These are phyloP conservation scores for Trichosporon sp. DNA, from an alignment of 1,284 basidiomycete species.

Conservation along the genomic window DNA sequence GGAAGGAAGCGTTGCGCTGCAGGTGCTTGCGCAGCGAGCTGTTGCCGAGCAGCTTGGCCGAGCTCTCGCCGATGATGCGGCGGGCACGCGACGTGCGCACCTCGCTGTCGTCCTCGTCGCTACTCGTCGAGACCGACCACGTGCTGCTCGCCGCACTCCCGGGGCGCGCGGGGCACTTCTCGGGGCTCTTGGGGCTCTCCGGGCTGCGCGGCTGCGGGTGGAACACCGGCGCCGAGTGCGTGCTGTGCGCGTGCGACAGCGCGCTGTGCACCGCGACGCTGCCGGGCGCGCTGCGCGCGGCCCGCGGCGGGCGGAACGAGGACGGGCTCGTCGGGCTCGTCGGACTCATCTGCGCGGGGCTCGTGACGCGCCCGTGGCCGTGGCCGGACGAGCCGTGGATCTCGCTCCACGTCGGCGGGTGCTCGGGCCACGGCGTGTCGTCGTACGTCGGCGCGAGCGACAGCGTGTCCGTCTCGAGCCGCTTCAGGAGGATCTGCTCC, in stretches of 20 bases:
- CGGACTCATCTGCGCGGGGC: background rate
- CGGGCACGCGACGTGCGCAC: background rate
- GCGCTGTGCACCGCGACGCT: background rate
- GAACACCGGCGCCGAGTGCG: background rate
- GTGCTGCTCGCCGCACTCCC: background rate
- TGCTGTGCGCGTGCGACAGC: background rate
- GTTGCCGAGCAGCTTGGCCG: background rate
- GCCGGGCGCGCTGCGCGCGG: background rate
- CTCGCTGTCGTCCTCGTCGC: background rate
- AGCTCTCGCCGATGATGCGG: background rate
- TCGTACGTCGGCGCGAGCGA: background rate
- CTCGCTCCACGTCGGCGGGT: slow-evolving; percentile 2
- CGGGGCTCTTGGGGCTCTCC: background rate
- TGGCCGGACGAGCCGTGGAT: background rate
- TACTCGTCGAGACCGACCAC: background rate
- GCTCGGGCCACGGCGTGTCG: background rate
- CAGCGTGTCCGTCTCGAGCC: background rate
- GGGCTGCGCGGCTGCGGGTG: background rate
- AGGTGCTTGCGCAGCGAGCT: background rate
- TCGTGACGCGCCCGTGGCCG: background rate
- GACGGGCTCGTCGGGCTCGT: background rate
- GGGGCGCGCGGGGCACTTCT: background rate
- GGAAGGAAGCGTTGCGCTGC: background rate
- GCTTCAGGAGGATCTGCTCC: slow-evolving; percentile 1
- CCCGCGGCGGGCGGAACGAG: background rate